phyloP scores from a whole-genome alignment of 345 rosid species.

The Luvunga scandens region DNA sequence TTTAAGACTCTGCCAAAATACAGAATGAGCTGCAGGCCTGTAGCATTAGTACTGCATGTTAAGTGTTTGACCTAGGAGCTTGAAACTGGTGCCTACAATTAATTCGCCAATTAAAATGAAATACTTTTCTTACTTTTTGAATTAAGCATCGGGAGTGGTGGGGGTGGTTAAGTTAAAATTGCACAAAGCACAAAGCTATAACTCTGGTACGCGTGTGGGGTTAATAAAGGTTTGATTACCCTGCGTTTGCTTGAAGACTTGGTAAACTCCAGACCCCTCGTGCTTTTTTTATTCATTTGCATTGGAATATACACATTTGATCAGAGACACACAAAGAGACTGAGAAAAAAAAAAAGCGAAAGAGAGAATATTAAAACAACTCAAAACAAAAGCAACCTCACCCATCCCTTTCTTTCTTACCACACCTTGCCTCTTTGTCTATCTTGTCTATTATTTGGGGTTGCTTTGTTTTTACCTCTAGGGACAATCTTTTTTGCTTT shows the following conservation, averaged over 20 bases:
- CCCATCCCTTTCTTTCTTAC: conserved; percentile 1
- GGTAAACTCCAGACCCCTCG: background rate
- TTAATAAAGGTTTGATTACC: conserved; percentile 7
- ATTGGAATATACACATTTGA: conserved; percentile 30
- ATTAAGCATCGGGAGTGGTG: background rate
- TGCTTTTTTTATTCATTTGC: conserved; percentile 13
- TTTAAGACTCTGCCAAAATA: no score
- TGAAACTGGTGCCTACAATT: background rate
- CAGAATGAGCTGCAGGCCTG: no score
- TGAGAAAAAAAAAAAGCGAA: background rate
- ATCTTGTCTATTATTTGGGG: background rate
- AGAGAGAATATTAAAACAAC: conserved; percentile 17
- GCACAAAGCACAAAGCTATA: conserved; percentile 54
- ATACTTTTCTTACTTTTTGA: background rate
- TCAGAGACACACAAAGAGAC: conserved; percentile 11
- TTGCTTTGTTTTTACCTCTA: conserved; percentile 4
- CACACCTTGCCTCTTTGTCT: conserved; percentile 37
- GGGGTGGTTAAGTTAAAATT: background rate
- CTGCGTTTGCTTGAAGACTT: conserved; percentile 18
- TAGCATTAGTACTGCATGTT: no score
- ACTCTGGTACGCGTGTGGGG: conserved; percentile 40
- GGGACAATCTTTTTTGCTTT: conserved; percentile 1
- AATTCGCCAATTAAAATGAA: conserved; percentile 3
- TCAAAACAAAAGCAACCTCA: conserved; percentile 30
- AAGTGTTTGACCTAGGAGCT: conserved; percentile 21